A percentile compares a stretch with the other conserved stretches of the same genome.
phyloP scores from a whole-genome alignment of 345 rosid genomes.

The Populus simonii region DNA sequence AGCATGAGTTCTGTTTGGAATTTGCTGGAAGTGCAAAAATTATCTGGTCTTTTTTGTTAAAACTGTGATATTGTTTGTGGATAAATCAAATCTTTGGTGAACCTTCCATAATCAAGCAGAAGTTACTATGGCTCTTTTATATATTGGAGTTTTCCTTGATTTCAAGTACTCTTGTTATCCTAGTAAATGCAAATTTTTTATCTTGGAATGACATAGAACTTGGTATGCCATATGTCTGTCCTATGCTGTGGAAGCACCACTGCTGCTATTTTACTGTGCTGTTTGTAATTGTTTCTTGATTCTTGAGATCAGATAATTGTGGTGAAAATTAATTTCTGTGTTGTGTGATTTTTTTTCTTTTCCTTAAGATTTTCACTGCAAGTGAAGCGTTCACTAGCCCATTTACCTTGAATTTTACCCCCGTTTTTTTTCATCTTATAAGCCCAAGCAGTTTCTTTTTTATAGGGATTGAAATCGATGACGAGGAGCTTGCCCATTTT shows the following conservation, averaged over 20 bases:
- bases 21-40: not conserved
- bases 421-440: constrained; percentile 24
- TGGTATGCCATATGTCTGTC: not conserved
- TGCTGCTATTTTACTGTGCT: not conserved
- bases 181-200: not conserved
- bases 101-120: not conserved
- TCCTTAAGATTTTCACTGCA: not conserved
- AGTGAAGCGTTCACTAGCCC: not conserved
- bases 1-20: not conserved
- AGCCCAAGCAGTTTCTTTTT: constrained; percentile 27
- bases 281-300: not conserved
- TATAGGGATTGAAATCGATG: constrained; percentile 60
- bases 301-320: not conserved
- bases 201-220: not conserved
- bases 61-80: not conserved
- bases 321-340: not conserved
- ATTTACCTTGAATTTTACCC: not conserved
- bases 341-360: not conserved
- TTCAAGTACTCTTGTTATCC: not conserved
- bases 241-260: not conserved
- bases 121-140: not conserved
- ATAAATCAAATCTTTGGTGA: not conserved
- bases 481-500: constrained; percentile 80
- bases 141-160: not conserved
- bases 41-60: not conserved